Evolutionary conservation across 441 rosid genomes (phyloP).

Genomic region (Daphne laureola): DNA sequence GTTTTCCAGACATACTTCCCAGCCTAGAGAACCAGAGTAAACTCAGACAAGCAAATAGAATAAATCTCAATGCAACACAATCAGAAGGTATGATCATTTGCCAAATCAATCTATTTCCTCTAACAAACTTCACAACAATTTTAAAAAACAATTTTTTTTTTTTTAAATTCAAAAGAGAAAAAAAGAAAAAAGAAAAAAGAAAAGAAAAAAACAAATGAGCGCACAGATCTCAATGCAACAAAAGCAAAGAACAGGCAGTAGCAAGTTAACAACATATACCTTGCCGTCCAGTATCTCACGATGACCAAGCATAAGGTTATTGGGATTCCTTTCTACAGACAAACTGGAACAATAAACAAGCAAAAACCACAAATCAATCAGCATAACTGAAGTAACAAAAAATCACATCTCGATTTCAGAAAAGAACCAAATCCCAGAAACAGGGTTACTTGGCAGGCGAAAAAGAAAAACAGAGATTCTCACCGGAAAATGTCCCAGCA

Average conservation of each 20-base stretch:
- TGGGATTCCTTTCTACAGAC: constrained; percentile 72
- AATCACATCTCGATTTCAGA: too few relatives aligned
- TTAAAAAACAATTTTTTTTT: too few relatives aligned
- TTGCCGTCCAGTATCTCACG: constrained; percentile 67
- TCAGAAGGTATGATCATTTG: too few relatives aligned
- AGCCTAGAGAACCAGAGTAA: constrained; percentile 28
- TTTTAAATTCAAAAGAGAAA: too few relatives aligned
- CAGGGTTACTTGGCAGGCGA: constrained; percentile 6
- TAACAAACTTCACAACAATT: too few relatives aligned
- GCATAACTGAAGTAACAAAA: too few relatives aligned
- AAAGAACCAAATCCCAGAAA: too few relatives aligned
- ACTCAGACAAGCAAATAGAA: constrained; percentile 2
- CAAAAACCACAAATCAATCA: too few relatives aligned
- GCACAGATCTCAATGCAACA: neutral
- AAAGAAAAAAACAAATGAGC: neutral
- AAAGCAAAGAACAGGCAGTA: too few relatives aligned
- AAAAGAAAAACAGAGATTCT: constrained; percentile 1
- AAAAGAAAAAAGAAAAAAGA: too few relatives aligned
- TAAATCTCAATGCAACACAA: too few relatives aligned
- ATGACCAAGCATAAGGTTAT: constrained; percentile 72
- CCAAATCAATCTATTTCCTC: too few relatives aligned
- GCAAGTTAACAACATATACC: constrained; percentile 27
- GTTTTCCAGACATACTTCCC: constrained; percentile 80
- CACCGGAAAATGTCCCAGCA: constrained; percentile 93
- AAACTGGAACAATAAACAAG: constrained; percentile 23